A percentile compares a stretch with the other conserved stretches of the same genome.
Evolutionary conservation across 2,329 filamentous ascomycete species (phyloP).

Genomic region (Colletotrichum liaoningense): DNA sequence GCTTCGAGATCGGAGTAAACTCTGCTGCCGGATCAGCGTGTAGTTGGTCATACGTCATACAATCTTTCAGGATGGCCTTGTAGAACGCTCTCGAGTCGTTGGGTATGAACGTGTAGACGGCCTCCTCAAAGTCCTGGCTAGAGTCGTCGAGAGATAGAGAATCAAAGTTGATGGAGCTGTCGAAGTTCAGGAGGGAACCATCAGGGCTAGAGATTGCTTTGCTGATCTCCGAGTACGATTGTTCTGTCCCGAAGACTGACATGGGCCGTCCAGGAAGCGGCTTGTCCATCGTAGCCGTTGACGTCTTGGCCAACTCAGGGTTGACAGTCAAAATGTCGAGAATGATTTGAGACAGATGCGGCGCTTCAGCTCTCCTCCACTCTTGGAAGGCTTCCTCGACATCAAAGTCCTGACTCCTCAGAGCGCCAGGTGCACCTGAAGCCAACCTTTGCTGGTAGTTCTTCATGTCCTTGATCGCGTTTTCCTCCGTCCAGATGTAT

Average conservation of each 20-base stretch:
- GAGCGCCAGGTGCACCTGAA: constrained; percentile 79
- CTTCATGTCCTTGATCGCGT: constrained; percentile 91
- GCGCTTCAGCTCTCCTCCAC: constrained; percentile 92
- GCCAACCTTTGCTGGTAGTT: constrained; percentile 91
- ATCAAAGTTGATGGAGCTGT: constrained; percentile 76
- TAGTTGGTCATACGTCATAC: constrained; percentile 73
- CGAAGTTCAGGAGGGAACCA: constrained; percentile 60
- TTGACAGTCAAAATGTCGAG: constrained; percentile 88
- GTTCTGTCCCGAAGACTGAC: constrained; percentile 60
- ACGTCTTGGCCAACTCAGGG: constrained; percentile 85
- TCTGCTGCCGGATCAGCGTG: constrained; percentile 64
- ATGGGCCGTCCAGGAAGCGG: constrained; percentile 56
- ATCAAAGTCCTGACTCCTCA: constrained; percentile 90
- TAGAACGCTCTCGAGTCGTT: constrained; percentile 85
- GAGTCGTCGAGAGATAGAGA: constrained; percentile 72
- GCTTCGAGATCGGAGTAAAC: constrained; percentile 73
- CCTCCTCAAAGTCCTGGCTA: constrained; percentile 66
- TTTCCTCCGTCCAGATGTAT: constrained; percentile 88
- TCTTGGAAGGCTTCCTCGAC: constrained; percentile 86
- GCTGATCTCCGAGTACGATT: constrained; percentile 63
- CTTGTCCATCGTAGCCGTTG: constrained; percentile 65
- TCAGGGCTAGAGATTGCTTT: constrained; percentile 62
- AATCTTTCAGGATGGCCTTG: constrained; percentile 82
- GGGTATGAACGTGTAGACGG: constrained; percentile 90
- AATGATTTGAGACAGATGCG: constrained; percentile 93